phyloP scores from a whole-genome alignment of 768 basidiomycete genomes.

The Heimioporus sp. region DNA sequence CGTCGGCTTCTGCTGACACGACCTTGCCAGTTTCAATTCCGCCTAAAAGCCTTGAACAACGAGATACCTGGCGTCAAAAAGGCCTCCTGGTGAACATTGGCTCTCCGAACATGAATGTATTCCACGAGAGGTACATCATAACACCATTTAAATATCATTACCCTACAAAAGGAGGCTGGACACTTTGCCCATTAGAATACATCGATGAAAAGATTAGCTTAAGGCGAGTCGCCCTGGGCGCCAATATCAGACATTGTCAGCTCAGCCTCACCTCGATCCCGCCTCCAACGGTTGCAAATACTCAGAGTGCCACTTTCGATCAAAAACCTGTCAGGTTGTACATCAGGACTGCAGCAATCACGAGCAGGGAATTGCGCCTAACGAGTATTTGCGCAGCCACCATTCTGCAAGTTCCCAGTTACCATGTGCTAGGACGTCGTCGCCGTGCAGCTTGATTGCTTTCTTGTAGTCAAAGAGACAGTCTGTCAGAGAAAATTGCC shows the following conservation, averaged over 20 bases:
- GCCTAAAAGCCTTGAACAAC: slow-evolving; percentile 76
- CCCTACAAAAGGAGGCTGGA: neutral
- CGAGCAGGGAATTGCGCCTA: neutral
- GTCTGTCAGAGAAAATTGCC: slow-evolving; percentile 76
- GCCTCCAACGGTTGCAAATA: slow-evolving; percentile 85
- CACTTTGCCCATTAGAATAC: slow-evolving; percentile 5
- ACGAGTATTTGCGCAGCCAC: slow-evolving; percentile 86
- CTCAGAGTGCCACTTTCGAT: slow-evolving; percentile 69
- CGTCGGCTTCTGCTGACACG: neutral
- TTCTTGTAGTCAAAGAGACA: slow-evolving; percentile 72
- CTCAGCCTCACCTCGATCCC: slow-evolving; percentile 76
- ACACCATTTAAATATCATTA: slow-evolving; percentile 7
- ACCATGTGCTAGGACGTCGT: slow-evolving; percentile 84
- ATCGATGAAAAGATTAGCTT: slow-evolving; percentile 1
- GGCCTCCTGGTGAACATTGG: slow-evolving; percentile 74
- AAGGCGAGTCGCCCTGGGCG: slow-evolving; percentile 33
- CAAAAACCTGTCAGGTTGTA: slow-evolving; percentile 55
- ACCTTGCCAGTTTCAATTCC: slow-evolving; percentile 70
- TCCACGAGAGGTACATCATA: neutral
- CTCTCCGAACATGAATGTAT: too few species aligned
- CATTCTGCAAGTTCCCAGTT: slow-evolving; percentile 89
- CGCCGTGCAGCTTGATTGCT: slow-evolving; percentile 77
- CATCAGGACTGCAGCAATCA: neutral
- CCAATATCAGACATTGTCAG: slow-evolving; percentile 56
- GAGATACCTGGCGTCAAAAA: slow-evolving; percentile 87